phyloP scores from a whole-genome alignment of 176 grass and related monocot species.

The Zizania latifolia region DNA sequence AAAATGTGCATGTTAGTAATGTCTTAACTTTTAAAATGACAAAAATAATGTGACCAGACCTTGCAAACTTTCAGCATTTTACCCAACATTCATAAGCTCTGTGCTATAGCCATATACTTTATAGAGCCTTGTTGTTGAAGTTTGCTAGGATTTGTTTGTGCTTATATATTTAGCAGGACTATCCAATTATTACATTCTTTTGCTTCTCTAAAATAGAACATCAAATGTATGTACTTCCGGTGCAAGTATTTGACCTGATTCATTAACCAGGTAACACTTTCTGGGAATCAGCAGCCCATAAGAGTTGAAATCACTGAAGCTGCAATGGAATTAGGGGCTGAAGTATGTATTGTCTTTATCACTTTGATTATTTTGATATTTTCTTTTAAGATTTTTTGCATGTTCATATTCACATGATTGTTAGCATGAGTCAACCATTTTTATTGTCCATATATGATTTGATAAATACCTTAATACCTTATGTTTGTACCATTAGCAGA shows the following conservation, averaged over 20 bases:
- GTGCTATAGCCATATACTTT: not conserved
- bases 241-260: constrained; percentile 5
- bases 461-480: not conserved
- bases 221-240: not conserved
- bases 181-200: not conserved
- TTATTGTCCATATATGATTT: not conserved
- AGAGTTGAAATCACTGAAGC: constrained; percentile 90
- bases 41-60: not conserved
- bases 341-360: constrained; percentile 52
- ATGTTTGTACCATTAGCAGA: not conserved
- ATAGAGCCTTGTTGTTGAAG: not conserved
- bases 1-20: not conserved
- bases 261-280: constrained; percentile 70
- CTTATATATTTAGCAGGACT: constrained; percentile 5
- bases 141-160: not conserved
- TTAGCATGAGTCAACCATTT: not conserved
- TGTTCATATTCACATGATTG: not conserved
- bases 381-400: constrained; percentile 8
- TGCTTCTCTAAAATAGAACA: constrained; percentile 1
- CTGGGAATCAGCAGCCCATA: constrained; percentile 96
- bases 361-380: constrained; percentile 28
- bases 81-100: not conserved
- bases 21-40: not conserved
- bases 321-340: constrained; percentile 86
- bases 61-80: not conserved